phyloP scores from a whole-genome alignment of 257 asterid genomes.

The Nicotiana tabacum region DNA sequence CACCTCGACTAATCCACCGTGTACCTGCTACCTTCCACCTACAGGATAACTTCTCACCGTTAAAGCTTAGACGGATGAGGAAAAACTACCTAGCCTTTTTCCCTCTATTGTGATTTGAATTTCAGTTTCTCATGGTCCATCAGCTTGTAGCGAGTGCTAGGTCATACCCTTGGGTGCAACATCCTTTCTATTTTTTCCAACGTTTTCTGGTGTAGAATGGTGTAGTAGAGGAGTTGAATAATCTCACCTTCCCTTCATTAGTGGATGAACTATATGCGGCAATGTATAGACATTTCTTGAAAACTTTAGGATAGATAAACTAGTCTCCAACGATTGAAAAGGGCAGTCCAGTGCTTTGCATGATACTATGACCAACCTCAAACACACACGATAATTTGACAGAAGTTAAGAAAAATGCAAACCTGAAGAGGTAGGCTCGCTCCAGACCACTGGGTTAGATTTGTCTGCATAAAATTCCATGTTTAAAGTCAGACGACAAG shows the following conservation, averaged over 20 bases:
- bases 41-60: not conserved
- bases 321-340: not conserved
- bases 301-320: not conserved
- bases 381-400: not conserved
- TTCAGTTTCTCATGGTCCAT: not conserved
- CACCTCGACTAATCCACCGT: not conserved
- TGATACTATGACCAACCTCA: not conserved
- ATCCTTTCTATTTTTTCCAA: not conserved
- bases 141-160: not conserved
- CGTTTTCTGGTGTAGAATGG: not conserved
- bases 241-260: not conserved
- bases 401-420: slow-evolving; percentile 15
- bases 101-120: not conserved
- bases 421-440: slow-evolving; percentile 99
- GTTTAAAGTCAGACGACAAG: not conserved
- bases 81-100: not conserved
- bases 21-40: not conserved
- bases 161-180: not conserved
- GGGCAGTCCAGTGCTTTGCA: not conserved
- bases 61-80: not conserved
- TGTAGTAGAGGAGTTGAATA: not conserved
- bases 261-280: not conserved
- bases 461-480: slow-evolving; percentile 59
- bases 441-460: slow-evolving; percentile 98
- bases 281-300: not conserved